Base-by-base conservation (phyloP, 2,329 filamentous ascomycete species). In the Paecilomyces sp. region DNA sequence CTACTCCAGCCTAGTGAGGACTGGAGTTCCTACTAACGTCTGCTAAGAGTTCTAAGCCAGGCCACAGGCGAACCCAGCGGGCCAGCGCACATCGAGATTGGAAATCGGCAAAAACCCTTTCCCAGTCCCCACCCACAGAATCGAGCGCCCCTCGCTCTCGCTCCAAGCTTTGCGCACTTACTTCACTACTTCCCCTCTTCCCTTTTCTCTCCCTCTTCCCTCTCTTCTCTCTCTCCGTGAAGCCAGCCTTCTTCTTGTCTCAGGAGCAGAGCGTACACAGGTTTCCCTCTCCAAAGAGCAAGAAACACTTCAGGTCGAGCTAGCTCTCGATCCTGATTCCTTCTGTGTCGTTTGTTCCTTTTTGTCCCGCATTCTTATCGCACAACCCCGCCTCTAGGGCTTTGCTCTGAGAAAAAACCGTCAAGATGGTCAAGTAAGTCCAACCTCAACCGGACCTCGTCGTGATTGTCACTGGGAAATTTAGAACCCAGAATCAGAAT, bases 341-440 rank as follows among this genome's bases (percentile, higher is more conserved):
- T 65, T 74, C 69, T 72, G 71, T 74, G 70, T 72, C 61, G 61
- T 70, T 70, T 70, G 66, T 67, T 70, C 62, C 66, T 67, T 68
- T 64, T 66, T 28, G 15, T 59, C 51, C 34, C 41, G 53, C 61
- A 62, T 65, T 64, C 62, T 65, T 65, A 63, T 67, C 66, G 58
- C 65, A 65, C 64, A 70, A 71, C 74, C 74, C 73, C 73, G 73
- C 74, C 74, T 75, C 72, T 70, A 73, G 62, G 71, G 73, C 72
- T 55, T 60, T 64, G 71, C 72, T 59, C 68, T 64, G 62, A 64
- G 63, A 69, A 71, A 73, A 71, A 72, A 90, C 92, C 90, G 91
- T 83, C 89, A 97, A 92, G 80, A 99, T 99, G 94, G 94, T 99
- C 80, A 97, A 97, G 92, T 97, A 89, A 89, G 92, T 93, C 59